Evolutionary conservation across 495 filamentous ascomycete species (phyloP).

Genomic region (Hypoxylon perforatum): DNA sequence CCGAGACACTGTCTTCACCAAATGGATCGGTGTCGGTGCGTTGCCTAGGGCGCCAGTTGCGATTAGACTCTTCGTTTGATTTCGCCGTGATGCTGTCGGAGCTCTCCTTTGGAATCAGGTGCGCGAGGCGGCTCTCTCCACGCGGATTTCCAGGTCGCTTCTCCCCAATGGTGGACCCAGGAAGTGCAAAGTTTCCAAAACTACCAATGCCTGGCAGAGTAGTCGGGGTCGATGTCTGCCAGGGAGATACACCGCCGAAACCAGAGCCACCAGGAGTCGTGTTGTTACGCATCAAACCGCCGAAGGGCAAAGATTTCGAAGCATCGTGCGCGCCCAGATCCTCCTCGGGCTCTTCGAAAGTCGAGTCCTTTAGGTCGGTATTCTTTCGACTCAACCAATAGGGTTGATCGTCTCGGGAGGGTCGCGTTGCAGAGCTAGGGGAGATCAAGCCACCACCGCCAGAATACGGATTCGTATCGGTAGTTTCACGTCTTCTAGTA

Average conservation of each 20-base stretch:
- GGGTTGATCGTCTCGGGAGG: slow-evolving; percentile 58
- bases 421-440: slow-evolving; percentile 60
- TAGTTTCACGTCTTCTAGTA: slow-evolving; percentile 85
- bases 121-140: slow-evolving; percentile 85
- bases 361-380: slow-evolving; percentile 64
- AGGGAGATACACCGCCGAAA: slow-evolving; percentile 73
- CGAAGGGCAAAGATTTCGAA: slow-evolving; percentile 58
- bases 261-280: slow-evolving; percentile 56
- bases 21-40: slow-evolving; percentile 89
- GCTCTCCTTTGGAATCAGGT: slow-evolving; percentile 81
- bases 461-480: slow-evolving; percentile 76
- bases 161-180: slow-evolving; percentile 67
- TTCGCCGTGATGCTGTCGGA: slow-evolving; percentile 69
- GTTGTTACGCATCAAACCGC: slow-evolving; percentile 74
- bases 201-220: slow-evolving; percentile 79
- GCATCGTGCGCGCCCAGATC: slow-evolving; percentile 38
- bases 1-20: slow-evolving; percentile 69
- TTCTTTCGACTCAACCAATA: slow-evolving; percentile 79
- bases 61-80: slow-evolving; percentile 49
- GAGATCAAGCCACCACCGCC: slow-evolving; percentile 60
- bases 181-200: slow-evolving; percentile 85
- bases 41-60: slow-evolving; percentile 62
- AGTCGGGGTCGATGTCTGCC: slow-evolving; percentile 66
- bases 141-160: slow-evolving; percentile 78
- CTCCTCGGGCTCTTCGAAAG: slow-evolving; percentile 61